Percentiles rank a stretch among this genome's conserved stretches.
phyloP scores from a whole-genome alignment of 73 alveolate species.

The Urostyla sp. region DNA sequence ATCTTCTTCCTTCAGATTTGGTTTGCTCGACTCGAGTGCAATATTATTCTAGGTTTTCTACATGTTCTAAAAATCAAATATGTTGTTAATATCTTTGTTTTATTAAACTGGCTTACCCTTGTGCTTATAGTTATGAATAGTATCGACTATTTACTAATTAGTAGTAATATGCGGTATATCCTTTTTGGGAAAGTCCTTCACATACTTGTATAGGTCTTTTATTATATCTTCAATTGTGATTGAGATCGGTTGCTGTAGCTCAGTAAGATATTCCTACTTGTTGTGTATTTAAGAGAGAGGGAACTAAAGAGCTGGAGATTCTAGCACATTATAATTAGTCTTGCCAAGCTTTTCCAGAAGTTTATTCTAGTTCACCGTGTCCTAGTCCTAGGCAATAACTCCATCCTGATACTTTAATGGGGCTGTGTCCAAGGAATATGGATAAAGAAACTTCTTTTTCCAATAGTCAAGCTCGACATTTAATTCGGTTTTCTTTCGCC shows the following conservation, averaged over 20 bases:
- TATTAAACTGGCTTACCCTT: background rate
- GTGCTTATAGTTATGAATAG: conserved; percentile 56
- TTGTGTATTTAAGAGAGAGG: conserved; percentile 29
- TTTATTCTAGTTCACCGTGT: conserved; percentile 15
- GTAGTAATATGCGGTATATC: conserved; percentile 64
- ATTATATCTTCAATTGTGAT: conserved; percentile 58
- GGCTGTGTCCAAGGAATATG: conserved; percentile 56
- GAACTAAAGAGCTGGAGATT: conserved; percentile 16
- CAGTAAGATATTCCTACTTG: conserved; percentile 46
- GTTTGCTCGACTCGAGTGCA: conserved; percentile 40
- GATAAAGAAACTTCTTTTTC: conserved; percentile 52
- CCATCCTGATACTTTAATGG: conserved; percentile 10
- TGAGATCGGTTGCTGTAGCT: conserved; percentile 43
- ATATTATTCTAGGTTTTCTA: conserved; percentile 24
- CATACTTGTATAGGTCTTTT: conserved; percentile 52
- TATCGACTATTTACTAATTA: conserved; percentile 49
- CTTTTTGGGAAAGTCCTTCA: conserved; percentile 46
- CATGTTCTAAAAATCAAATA: too few relatives aligned
- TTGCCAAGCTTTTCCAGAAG: conserved; percentile 35
- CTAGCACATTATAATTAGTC: conserved; percentile 37
- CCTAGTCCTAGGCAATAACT: conserved; percentile 7
- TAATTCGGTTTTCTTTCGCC: conserved; percentile 56
- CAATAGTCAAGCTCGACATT: conserved; percentile 60
- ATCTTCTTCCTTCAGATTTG: conserved; percentile 29
- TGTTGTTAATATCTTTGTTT: background rate